phyloP scores from a whole-genome alignment of 2,329 filamentous ascomycete genomes.

The Hysterium pulicare region DNA sequence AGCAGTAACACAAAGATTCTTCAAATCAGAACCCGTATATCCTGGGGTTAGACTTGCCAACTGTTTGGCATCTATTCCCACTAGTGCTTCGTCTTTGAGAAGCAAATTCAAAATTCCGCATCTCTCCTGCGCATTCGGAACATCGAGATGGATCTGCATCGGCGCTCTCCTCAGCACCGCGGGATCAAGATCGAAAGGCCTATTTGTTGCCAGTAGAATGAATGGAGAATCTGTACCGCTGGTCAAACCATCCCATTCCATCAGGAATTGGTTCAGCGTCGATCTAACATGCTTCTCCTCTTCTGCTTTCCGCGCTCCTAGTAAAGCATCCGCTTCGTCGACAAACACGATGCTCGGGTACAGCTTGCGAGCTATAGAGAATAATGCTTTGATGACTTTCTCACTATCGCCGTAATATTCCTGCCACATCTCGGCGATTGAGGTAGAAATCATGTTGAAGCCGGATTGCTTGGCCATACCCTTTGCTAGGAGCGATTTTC shows the following conservation, averaged over 20 bases:
- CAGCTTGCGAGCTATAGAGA: constrained; percentile 21
- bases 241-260: constrained; percentile 47
- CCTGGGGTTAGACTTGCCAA: neutral
- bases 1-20: constrained; percentile 4
- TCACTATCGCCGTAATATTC: constrained; percentile 96
- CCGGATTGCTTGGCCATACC: constrained; percentile 94
- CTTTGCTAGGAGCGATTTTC: constrained; percentile 64
- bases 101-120: neutral
- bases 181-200: constrained; percentile 4
- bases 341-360: constrained; percentile 27
- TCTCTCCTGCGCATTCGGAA: neutral
- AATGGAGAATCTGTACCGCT: constrained; percentile 41
- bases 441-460: constrained; percentile 95
- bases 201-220: constrained; percentile 1
- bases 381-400: constrained; percentile 50
- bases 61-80: neutral
- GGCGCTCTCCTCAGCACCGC: constrained; percentile 1
- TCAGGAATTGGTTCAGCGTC: constrained; percentile 4
- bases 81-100: neutral
- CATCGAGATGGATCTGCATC: neutral
- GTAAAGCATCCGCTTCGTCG: constrained; percentile 4
- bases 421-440: constrained; percentile 86
- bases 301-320: neutral
- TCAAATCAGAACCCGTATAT: constrained; percentile 5
- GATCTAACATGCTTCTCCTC: constrained; percentile 50